phyloP scores from a whole-genome alignment of 2,329 filamentous ascomycete genomes.

The Lanzia echinophila region DNA sequence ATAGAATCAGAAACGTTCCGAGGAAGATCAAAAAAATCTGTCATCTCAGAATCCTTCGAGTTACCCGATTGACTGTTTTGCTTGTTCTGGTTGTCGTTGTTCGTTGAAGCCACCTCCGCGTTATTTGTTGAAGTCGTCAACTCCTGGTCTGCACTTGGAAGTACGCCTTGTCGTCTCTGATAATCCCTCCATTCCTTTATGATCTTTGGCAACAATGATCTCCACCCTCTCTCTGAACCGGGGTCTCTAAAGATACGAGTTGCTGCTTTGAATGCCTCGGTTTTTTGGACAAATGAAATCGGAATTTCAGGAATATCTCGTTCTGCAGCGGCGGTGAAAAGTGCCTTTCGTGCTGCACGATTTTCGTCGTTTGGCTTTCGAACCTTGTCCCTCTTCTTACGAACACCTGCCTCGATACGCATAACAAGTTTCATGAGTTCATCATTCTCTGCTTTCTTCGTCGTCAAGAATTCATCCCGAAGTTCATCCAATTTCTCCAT shows the following conservation, averaged over 20 bases:
- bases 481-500: slow-evolving; percentile 20
- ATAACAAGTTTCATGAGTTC: slow-evolving; percentile 25
- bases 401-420: slow-evolving; percentile 24
- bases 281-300: slow-evolving; percentile 20
- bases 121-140: too few species aligned
- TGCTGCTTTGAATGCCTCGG: slow-evolving; percentile 25
- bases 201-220: slow-evolving; percentile 28
- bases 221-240: slow-evolving; percentile 29
- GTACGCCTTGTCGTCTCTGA: background rate
- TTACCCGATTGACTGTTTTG: background rate
- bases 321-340: slow-evolving; percentile 23
- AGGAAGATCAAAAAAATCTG: background rate
- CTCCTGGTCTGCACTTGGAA: too few species aligned
- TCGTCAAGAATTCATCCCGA: slow-evolving; percentile 21
- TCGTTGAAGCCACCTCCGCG: too few species aligned
- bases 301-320: slow-evolving; percentile 25
- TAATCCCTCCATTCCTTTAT: slow-evolving; percentile 19
- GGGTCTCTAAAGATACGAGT: slow-evolving; percentile 27
- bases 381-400: slow-evolving; percentile 18
- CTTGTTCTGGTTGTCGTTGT: background rate
- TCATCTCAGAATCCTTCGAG: background rate
- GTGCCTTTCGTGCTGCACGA: slow-evolving; percentile 21
- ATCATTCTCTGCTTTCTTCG: slow-evolving; percentile 23
- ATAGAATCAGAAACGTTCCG: too few species aligned
- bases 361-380: slow-evolving; percentile 22